Evolutionary conservation across 345 rosid species (phyloP).

Genomic region (Citrus inodora): DNA sequence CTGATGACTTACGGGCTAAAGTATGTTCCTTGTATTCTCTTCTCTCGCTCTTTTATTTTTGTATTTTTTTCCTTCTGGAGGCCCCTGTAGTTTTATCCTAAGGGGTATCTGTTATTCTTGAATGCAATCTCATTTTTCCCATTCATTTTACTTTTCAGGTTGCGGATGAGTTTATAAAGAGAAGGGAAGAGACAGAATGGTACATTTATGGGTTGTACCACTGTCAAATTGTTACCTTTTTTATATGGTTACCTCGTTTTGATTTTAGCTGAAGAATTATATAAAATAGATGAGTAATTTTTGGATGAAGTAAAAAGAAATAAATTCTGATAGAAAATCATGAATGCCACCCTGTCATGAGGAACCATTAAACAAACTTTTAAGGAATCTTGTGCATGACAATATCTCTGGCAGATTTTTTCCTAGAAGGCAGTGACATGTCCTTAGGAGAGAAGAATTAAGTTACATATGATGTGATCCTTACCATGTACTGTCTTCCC

Average conservation of each 20-base stretch:
- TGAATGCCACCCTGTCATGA: not conserved
- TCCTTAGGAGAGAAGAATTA: not conserved
- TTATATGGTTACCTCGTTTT: not conserved
- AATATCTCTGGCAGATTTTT: not conserved
- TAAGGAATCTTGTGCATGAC: not conserved
- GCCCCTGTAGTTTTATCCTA: not conserved
- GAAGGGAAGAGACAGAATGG: slow-evolving; percentile 95
- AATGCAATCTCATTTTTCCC: not conserved
- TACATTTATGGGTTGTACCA: slow-evolving; percentile 15
- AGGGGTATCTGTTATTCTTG: not conserved
- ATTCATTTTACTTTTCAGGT: slow-evolving; percentile 52
- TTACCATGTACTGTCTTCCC: not conserved
- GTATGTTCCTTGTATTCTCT: slow-evolving; percentile 29
- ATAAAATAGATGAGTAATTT: not conserved
- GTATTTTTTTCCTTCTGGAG: not conserved
- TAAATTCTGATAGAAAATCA: not conserved
- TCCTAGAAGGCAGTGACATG: not conserved
- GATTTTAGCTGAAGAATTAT: slow-evolving; percentile 7
- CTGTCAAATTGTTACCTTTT: not conserved
- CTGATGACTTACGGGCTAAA: slow-evolving; percentile 70
- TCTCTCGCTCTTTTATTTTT: not conserved
- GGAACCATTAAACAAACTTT: not conserved
- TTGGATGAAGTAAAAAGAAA: not conserved
- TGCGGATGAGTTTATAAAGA: slow-evolving; percentile 87
- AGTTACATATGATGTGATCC: not conserved